phyloP scores from a whole-genome alignment of 2,329 filamentous ascomycete species.

The Emmonsiellopsis sp. region DNA sequence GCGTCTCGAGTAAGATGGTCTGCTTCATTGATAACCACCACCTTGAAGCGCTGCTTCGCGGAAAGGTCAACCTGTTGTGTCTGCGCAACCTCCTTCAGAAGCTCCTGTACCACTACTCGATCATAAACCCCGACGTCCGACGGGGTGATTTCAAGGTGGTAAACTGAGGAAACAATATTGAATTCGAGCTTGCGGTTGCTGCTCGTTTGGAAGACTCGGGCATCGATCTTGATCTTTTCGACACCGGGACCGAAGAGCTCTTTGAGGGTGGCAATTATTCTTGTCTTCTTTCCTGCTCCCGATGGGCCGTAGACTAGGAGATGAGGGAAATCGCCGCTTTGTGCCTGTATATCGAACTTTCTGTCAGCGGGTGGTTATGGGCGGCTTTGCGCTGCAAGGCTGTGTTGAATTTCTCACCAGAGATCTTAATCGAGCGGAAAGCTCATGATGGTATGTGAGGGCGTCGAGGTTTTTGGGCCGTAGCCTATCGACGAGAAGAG shows the following conservation, averaged over 20 bases:
- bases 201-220: slow-evolving; percentile 88
- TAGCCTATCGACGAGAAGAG: slow-evolving; percentile 56
- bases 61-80: slow-evolving; percentile 95
- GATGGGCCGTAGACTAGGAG: slow-evolving; percentile 95
- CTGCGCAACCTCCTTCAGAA: slow-evolving; percentile 95
- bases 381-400: neutral
- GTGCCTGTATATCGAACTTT: slow-evolving; percentile 51
- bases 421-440: slow-evolving; percentile 77
- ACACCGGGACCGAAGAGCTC: slow-evolving; percentile 92
- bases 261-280: slow-evolving; percentile 89
- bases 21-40: slow-evolving; percentile 98
- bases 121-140: slow-evolving; percentile 96
- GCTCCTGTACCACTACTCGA: slow-evolving; percentile 86
- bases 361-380: slow-evolving; percentile 4
- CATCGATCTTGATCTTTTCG: slow-evolving; percentile 99
- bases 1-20: slow-evolving; percentile 90
- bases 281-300: slow-evolving; percentile 94
- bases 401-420: slow-evolving; percentile 49
- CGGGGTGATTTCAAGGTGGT: slow-evolving; percentile 96
- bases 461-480: slow-evolving; percentile 42
- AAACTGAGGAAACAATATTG: slow-evolving; percentile 94
- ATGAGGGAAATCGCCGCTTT: slow-evolving; percentile 96
- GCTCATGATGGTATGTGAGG: slow-evolving; percentile 77
- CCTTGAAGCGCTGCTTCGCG: slow-evolving; percentile 90
- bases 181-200: slow-evolving; percentile 97